Base-by-base conservation (phyloP, 2,329 filamentous ascomycete species). In the Grosmannia penicillata region DNA sequence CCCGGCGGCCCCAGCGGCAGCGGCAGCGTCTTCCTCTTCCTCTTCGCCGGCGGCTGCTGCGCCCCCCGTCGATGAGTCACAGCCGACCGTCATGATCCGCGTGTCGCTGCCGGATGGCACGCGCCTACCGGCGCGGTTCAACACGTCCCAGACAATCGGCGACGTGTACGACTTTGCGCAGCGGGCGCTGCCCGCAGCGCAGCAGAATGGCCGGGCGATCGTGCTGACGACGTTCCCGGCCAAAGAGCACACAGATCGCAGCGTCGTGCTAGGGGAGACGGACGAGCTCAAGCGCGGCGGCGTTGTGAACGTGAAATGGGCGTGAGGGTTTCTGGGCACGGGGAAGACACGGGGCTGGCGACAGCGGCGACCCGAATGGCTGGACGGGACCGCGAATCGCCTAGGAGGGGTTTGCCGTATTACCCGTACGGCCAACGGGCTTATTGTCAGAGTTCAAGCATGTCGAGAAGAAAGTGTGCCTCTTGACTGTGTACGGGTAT, bases 201-300 rank as follows among this genome's bases (percentile, higher is more conserved):
- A 62, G 23, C 53, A 58, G 28, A 61, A 61, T 26, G 54, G 59
- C 27, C 68, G 82, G n/a, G 49, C 66, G 4, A 91, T 80, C 66
- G 78, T 83, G 3, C 62, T 93, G 31, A 91, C 83, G 0, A 89
- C 82, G 0, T 91, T 91, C 56, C 83, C 83, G 5, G 84, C 75
- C 51, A 86, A 84, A 59, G 80, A 89, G 38, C 71, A 89, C 45
- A 76, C 68, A 2, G 81, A 91, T 50, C 78, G 77, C 56, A 57
- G 54, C 8, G 49, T 71, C 36, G 63, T 69, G 1, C 53, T 80
- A 22, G 70, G 71, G 6, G 73, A 79, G 18, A 65, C 78, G 57
- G 46, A 65, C 21, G 75, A 79, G 53, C 78, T 80, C 51, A 79
- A 73, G 61, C 70, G 68, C 53, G 75, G 75, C 11, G 75, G 74